These are phyloP conservation scores for Byssochlamys sp. DNA, from an alignment of 2,329 filamentous ascomycete genomes.

Conservation along the genomic window DNA sequence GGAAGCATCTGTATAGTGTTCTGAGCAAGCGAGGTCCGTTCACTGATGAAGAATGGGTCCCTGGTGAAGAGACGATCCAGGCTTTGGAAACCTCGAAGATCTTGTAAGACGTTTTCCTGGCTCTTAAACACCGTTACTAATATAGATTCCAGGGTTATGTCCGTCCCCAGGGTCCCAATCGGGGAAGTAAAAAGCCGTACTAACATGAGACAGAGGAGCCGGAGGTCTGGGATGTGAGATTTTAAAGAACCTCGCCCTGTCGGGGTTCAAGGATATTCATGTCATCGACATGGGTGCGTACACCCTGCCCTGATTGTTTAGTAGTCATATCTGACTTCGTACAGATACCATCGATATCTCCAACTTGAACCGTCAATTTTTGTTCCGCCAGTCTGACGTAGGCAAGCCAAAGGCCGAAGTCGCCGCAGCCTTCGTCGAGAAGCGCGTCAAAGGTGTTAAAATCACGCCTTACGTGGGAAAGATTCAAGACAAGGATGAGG, in stretches of 20 bases:
- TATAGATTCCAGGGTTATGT: conserved; percentile 41
- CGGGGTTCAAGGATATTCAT: conserved; percentile 92
- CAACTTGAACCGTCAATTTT: conserved; percentile 93
- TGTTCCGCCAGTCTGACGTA: conserved; percentile 85
- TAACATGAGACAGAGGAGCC: conserved; percentile 58
- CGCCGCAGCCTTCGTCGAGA: conserved; percentile 82
- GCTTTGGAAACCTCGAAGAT: conserved; percentile 63
- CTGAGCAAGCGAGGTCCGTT: conserved; percentile 70
- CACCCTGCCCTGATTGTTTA: background rate
- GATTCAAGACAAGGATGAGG: conserved; percentile 93
- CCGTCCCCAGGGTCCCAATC: conserved; percentile 19
- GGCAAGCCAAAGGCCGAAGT: conserved; percentile 90
- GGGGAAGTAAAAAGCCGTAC: conserved; percentile 8
- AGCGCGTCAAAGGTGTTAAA: conserved; percentile 74
- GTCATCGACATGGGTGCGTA: conserved; percentile 93
- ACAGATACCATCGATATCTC: conserved; percentile 95
- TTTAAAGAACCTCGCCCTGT: conserved; percentile 87
- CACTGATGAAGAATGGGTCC: conserved; percentile 55
- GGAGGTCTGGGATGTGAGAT: conserved; percentile 94
- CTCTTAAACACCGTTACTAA: conserved; percentile 12
- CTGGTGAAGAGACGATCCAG: conserved; percentile 43
- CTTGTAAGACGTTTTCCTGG: conserved; percentile 47
- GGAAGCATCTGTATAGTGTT: conserved; percentile 76
- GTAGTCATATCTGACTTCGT: conserved; percentile 8
- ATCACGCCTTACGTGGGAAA: conserved; percentile 90